phyloP scores from a whole-genome alignment of 129 eudicot genomes.

The Erigeron canadensis region DNA sequence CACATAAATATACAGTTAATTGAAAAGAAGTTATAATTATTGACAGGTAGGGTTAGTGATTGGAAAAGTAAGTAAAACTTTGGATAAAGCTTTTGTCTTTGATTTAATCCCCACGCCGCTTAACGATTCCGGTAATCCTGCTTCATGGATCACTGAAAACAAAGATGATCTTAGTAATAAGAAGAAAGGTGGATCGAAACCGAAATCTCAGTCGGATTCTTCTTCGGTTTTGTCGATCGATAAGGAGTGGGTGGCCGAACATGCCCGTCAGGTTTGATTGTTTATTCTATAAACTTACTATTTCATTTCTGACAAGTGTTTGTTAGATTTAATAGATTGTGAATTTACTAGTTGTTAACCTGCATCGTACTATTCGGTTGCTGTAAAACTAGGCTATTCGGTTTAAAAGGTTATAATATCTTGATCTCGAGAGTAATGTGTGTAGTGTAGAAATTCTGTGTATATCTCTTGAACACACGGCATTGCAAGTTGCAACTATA shows the following conservation, averaged over 20 bases:
- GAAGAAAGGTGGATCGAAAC: constrained; percentile 46
- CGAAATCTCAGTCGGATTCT: constrained; percentile 45
- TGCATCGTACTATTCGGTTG: background rate
- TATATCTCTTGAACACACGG: background rate
- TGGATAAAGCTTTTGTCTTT: constrained; percentile 63
- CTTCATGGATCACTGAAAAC: constrained; percentile 49
- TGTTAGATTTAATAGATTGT: background rate
- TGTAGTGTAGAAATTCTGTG: background rate
- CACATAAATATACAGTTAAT: background rate
- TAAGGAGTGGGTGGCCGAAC: constrained; percentile 87
- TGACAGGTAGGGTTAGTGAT: constrained; percentile 77
- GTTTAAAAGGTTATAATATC: background rate
- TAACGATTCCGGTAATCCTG: constrained; percentile 67
- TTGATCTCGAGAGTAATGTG: background rate
- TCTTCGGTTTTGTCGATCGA: constrained; percentile 55
- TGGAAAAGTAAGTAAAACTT: constrained; percentile 55
- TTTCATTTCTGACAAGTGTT: background rate
- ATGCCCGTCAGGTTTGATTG: constrained; percentile 78
- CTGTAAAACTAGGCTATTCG: background rate
- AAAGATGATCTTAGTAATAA: constrained; percentile 31
- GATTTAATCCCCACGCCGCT: constrained; percentile 79
- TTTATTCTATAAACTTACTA: background rate
- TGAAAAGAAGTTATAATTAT: background rate
- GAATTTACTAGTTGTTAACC: background rate
- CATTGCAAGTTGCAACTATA: background rate